A percentile compares a stretch with the other conserved stretches of the same genome.
These are phyloP conservation scores for Xylaria longipes DNA, from an alignment of 495 filamentous ascomycete species.

Conservation along the genomic window DNA sequence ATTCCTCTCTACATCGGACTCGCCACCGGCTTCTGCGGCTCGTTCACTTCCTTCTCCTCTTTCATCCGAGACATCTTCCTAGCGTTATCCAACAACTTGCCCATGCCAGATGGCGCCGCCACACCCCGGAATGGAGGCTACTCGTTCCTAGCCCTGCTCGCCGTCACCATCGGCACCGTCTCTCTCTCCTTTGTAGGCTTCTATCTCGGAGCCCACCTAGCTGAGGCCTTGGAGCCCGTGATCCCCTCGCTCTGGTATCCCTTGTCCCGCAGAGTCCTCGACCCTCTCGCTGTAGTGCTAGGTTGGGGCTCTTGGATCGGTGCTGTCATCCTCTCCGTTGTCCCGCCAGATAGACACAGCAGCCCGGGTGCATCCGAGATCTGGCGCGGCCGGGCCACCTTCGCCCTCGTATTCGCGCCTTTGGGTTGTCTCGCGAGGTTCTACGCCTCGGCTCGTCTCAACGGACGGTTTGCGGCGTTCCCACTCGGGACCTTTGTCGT, in stretches of 20 bases:
- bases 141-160: constrained; percentile 79
- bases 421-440: constrained; percentile 79
- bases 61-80: constrained; percentile 88
- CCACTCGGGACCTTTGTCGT: constrained; percentile 89
- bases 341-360: constrained; percentile 69
- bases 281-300: constrained; percentile 66
- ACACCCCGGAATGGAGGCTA: constrained; percentile 72
- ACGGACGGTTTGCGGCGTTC: constrained; percentile 70
- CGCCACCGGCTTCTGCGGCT: constrained; percentile 92
- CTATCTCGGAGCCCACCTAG: constrained; percentile 78
- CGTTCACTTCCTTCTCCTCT: constrained; percentile 88
- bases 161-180: constrained; percentile 71
- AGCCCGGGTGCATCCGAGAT: constrained; percentile 48
- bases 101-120: constrained; percentile 35
- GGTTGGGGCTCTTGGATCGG: constrained; percentile 80
- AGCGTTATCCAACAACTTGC: constrained; percentile 77
- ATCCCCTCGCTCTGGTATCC: constrained; percentile 65
- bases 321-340: constrained; percentile 73
- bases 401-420: constrained; percentile 86
- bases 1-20: constrained; percentile 92
- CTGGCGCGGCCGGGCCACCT: constrained; percentile 78
- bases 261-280: constrained; percentile 65
- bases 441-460: constrained; percentile 70
- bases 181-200: constrained; percentile 72
- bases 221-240: constrained; percentile 62